phyloP scores from a whole-genome alignment of 208 protist species.

The Acanthamoeba sp. region DNA sequence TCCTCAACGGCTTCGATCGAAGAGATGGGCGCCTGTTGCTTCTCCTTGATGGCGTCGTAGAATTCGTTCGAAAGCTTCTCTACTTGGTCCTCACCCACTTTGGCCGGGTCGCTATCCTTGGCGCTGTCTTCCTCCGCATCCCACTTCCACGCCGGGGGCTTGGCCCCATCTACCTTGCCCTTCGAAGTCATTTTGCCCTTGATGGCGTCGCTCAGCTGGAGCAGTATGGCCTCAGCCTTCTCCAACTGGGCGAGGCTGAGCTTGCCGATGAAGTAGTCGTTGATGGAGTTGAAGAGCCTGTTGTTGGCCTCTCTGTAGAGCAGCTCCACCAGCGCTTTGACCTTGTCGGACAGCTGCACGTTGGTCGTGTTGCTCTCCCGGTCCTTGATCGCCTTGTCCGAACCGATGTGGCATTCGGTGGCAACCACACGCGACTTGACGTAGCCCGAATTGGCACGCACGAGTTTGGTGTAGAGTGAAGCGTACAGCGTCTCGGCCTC shows the following conservation, averaged over 20 bases:
- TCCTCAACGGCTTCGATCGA: not conserved
- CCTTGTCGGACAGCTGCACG: not conserved
- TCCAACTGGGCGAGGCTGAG: conserved; percentile 13
- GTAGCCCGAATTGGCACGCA: not conserved
- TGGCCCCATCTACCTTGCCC: not conserved
- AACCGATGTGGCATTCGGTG: not conserved
- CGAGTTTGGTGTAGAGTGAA: conserved; percentile 1
- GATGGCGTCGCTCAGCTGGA: not conserved
- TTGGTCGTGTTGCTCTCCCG: not conserved
- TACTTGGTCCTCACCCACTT: not conserved
- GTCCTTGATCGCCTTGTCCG: not conserved
- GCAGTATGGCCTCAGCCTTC: not conserved
- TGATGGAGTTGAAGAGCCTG: conserved; percentile 13
- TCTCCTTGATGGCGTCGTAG: not conserved
- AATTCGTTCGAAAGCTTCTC: conserved; percentile 23
- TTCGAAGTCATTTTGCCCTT: not conserved
- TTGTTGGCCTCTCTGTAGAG: conserved; percentile 17
- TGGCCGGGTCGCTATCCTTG: not conserved
- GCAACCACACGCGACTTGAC: conserved; percentile 19
- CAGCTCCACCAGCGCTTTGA: not conserved
- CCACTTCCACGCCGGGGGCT: not conserved
- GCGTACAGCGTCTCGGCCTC: conserved; percentile 47
- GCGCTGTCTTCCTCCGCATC: not conserved
- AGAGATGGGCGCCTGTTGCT: not conserved
- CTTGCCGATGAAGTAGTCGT: conserved; percentile 23